Evolutionary conservation across 148 eudicot species (phyloP), one percentile per base, ranked within the genome.

Genomic region (Rhododendron mucronatum): DNA sequence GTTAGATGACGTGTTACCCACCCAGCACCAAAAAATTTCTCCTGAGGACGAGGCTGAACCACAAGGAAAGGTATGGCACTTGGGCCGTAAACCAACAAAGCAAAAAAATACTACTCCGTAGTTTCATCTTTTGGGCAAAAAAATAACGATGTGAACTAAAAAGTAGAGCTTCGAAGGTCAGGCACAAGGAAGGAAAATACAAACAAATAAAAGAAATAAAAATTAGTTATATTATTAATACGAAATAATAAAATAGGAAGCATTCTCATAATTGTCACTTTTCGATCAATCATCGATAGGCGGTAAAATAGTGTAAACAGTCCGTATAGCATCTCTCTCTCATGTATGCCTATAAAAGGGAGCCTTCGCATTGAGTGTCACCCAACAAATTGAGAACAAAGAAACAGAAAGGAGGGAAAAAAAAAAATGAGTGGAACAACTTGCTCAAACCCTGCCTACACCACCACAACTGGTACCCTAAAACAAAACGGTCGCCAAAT

Each of bases 361-460:
- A 1, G 39, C 47, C 67, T 81, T 30, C 71, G 47, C 83, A 30
- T 51, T 55, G 65, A 81, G 83, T 81, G 16, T 15, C 59, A 59
- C 26, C 83, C 67, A 51, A 53, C 41, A 81, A 81, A 18, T 7
- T 14, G 83, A 30, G 28, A 59, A 7, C 3, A 61, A 61, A 8
- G 21, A 50, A 28, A 7, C 57, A 71, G 12, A 57, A 9, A n/a
- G 41, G 21, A 28, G 2, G n/a, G 50, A 6, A 26, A 23, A 41
- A 63, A 28, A 26, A 45, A 48, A 10, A 85, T 79, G 87, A 80
- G 87, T 47, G 87, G 57, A 63, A 65, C 78, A 41, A 47, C 61
- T 79, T 78, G 47, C 71, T 41, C 82, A 39, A 78, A 28, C 77
- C 39, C 57, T 53, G 21, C 69, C 48, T 26, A 23, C 33, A 10